Evolutionary conservation across 371 early-diverging fungal species (phyloP), one percentile per base, ranked within the genome.

Genomic region (Mucor indicus): DNA sequence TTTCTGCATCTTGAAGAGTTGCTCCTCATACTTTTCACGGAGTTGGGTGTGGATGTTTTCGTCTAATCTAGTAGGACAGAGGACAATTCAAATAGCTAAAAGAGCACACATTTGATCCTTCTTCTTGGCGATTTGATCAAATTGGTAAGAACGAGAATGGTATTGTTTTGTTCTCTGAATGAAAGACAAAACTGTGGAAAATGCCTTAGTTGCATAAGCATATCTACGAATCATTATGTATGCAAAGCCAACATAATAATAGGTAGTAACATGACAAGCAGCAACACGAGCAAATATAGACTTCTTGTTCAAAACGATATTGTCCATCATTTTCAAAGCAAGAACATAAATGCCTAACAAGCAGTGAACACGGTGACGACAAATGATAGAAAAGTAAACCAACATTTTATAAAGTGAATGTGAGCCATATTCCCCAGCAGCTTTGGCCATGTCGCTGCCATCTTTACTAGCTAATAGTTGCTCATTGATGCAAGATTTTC

Each of bases 221-320:
- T 93, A 96, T 39, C 97, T 80, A 45, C 95, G 81, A 89, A 95
- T 90, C 97, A 96, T 96, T 91, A 94, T 84, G 80, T 95, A 96
- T 24, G 95, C 87, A 60, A 94, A 95, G 38, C 95, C 96, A 42
- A 95, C 89, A 67, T 95, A 94, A 75, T 96, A 96, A 79, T 90
- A 95, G 12, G 93, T 89, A 15, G 95, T 92, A 37, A 96, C 92
- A 64, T 95, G 93, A 80, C 97, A 95, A 3, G 93, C 94, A 21
- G 92, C 92, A 6, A 96, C 95, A 33, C 94, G 85, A 22, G 93
- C 87, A 74, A 92, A 93, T 60, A 93, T 82, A 16, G 92, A 92
- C 77, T 87, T 90, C 71, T 90, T 92, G 80, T 84, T 86, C 57
- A 95, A 76, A 48, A 93, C 95, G 60, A 95, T 85, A 75, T 93